Percentiles rank a stretch among this genome's conserved stretches.
Conservation (phyloP, 2,329 filamentous ascomycete genomes). For the Clarireedia paspali region DNA sequence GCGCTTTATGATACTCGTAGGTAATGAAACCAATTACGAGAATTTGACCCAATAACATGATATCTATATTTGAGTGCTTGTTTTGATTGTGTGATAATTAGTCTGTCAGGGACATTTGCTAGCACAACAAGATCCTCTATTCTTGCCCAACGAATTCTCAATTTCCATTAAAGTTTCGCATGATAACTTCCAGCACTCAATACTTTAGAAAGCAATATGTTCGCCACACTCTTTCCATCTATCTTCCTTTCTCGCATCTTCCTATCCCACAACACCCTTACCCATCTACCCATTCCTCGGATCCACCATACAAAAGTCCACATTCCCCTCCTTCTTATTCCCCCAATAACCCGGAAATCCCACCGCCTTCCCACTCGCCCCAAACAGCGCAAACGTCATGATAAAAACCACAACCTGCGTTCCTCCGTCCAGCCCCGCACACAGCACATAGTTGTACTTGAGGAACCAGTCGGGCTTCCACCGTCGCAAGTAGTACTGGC, state of each 20-base stretch:
- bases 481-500: slow-evolving; percentile 60
- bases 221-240: too few relatives aligned
- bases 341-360: slow-evolving; percentile 26
- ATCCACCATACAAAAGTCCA: background rate
- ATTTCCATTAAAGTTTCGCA: too few relatives aligned
- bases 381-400: slow-evolving; percentile 48
- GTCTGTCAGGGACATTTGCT: too few relatives aligned
- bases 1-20: slow-evolving; percentile 9
- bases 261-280: too few relatives aligned
- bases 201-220: too few relatives aligned
- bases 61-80: too few relatives aligned
- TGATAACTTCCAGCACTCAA: too few relatives aligned
- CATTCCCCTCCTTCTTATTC: slow-evolving; percentile 12
- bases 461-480: slow-evolving; percentile 54
- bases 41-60: too few relatives aligned
- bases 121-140: too few relatives aligned
- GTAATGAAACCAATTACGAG: slow-evolving; percentile 8
- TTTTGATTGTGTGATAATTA: too few relatives aligned
- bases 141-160: too few relatives aligned
- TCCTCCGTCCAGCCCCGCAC: slow-evolving; percentile 64
- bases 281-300: background rate
- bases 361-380: slow-evolving; percentile 22
- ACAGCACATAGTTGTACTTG: slow-evolving; percentile 70
- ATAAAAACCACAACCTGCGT: slow-evolving; percentile 59
- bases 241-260: too few relatives aligned